phyloP scores from a whole-genome alignment of 805 yeast genomes.

The Kodamaea fukazawae region DNA sequence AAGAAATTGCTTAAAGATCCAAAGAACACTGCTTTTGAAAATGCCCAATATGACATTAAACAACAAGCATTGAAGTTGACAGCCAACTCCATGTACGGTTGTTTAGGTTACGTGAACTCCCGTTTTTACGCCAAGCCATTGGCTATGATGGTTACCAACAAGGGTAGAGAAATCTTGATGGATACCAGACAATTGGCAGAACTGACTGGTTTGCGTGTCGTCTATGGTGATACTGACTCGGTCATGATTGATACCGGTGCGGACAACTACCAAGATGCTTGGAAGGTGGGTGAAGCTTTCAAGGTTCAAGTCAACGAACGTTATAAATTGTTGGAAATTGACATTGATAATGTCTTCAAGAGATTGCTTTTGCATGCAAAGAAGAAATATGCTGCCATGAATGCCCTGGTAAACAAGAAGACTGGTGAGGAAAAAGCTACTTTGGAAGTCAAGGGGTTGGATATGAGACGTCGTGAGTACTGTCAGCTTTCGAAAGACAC shows the following conservation, averaged over 20 bases:
- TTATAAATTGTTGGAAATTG: slow-evolving; percentile 84
- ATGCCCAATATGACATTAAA: slow-evolving; percentile 86
- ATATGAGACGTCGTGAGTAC: slow-evolving; percentile 94
- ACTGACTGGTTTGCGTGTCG: slow-evolving; percentile 73
- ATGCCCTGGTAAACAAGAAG: slow-evolving; percentile 46
- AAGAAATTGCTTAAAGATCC: slow-evolving; percentile 80
- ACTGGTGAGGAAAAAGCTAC: slow-evolving; percentile 53
- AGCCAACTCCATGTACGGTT: slow-evolving; percentile 99
- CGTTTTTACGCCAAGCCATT: slow-evolving; percentile 94
- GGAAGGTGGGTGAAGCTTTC: slow-evolving; percentile 80
- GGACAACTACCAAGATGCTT: slow-evolving; percentile 65
- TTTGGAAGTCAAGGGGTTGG: slow-evolving; percentile 93
- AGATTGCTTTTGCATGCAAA: slow-evolving; percentile 85
- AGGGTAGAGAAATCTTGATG: slow-evolving; percentile 93
- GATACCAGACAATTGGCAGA: slow-evolving; percentile 93
- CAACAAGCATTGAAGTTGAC: slow-evolving; percentile 95
- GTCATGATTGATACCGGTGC: slow-evolving; percentile 96
- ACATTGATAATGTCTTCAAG: slow-evolving; percentile 89
- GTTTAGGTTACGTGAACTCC: slow-evolving; percentile 88
- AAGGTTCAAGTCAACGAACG: slow-evolving; percentile 84
- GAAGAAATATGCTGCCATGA: slow-evolving; percentile 95
- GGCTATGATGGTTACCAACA: slow-evolving; percentile 91
- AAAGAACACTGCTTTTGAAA: slow-evolving; percentile 57
- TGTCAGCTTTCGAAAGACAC: slow-evolving; percentile 90
- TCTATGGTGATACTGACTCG: slow-evolving; percentile 98